These are phyloP conservation scores for Olyra latifolia DNA, from an alignment of 176 grass and related monocot species.

Conservation along the genomic window DNA sequence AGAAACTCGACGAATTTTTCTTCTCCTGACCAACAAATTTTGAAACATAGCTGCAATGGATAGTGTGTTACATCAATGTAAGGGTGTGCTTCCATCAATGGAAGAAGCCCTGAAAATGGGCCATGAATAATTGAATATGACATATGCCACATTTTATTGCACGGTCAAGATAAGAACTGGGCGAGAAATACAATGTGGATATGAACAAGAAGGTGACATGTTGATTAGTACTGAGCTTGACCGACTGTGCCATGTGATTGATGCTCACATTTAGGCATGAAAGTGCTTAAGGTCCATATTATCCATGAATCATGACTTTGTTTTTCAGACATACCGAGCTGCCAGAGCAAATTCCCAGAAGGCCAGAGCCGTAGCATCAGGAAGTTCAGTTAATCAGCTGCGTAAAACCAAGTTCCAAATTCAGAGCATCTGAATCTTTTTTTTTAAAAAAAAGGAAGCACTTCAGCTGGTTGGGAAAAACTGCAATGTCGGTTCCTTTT, in stretches of 20 bases:
- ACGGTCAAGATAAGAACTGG: not conserved
- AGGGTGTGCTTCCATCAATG: not conserved
- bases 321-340: not conserved
- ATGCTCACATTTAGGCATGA: not conserved
- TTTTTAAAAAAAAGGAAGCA: not conserved
- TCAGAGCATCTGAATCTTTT: not conserved
- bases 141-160: not conserved
- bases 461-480: constrained; percentile 23
- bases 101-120: not conserved
- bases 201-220: not conserved
- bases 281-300: not conserved
- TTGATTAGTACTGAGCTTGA: not conserved
- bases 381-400: not conserved
- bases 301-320: not conserved
- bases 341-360: not conserved
- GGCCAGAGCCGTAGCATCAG: not conserved
- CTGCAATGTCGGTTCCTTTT: constrained; percentile 18
- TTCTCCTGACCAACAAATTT: not conserved
- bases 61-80: not conserved
- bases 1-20: not conserved
- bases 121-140: not conserved
- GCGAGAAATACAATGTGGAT: constrained; percentile 28
- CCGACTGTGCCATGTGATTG: not conserved
- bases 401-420: not conserved
- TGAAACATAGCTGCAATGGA: not conserved